phyloP scores from a whole-genome alignment of 202 grass and related monocot species.

The Schoenoplectus triqueter region DNA sequence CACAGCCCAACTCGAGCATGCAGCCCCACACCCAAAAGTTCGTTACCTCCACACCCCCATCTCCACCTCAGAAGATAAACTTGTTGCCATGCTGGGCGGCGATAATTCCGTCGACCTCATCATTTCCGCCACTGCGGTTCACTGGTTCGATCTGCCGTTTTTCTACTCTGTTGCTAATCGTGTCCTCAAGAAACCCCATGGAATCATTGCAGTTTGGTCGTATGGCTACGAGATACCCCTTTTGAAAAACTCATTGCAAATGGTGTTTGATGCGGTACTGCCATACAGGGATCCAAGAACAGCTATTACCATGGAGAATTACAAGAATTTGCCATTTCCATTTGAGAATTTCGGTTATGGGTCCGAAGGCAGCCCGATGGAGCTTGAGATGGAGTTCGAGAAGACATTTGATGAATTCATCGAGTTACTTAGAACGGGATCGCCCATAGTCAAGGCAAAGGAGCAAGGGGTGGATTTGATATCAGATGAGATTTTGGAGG shows the following conservation, averaged over 20 bases:
- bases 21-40: constrained; percentile 53
- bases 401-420: constrained; percentile 57
- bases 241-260: constrained; percentile 50
- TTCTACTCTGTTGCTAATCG: constrained; percentile 71
- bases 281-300: constrained; percentile 61
- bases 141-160: constrained; percentile 68
- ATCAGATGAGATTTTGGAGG: constrained; percentile 50
- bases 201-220: constrained; percentile 62
- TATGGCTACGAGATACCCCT: constrained; percentile 62
- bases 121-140: constrained; percentile 59
- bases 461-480: constrained; percentile 64
- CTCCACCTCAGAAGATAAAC: constrained; percentile 55
- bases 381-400: constrained; percentile 60
- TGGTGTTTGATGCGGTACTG: constrained; percentile 44
- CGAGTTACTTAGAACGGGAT: constrained; percentile 48
- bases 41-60: constrained; percentile 68
- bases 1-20: constrained; percentile 55
- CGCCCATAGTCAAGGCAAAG: constrained; percentile 51
- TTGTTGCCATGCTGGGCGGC: constrained; percentile 64
- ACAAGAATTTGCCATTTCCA: constrained; percentile 68
- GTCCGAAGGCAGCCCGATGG: constrained; percentile 53
- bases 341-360: constrained; percentile 71
- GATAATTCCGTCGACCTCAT: constrained; percentile 69
- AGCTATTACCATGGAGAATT: constrained; percentile 49
- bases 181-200: constrained; percentile 61